phyloP scores from a whole-genome alignment of 306 rosid species.

The Prunus davidiana region DNA sequence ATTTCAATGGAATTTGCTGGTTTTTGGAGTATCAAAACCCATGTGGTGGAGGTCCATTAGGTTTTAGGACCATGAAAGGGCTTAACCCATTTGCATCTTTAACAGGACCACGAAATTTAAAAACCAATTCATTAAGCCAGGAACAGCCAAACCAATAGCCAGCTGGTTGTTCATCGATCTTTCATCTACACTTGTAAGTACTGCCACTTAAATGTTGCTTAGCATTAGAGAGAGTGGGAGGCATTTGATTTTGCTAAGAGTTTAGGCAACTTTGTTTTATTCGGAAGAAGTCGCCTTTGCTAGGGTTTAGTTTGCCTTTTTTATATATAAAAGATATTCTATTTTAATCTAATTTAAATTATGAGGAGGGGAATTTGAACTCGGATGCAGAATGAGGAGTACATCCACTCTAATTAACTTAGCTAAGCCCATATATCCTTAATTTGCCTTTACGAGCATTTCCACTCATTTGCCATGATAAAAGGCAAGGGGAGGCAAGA shows the following conservation, averaged over 20 bases:
- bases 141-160: conserved; percentile 3
- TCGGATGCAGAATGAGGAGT: rapidly evolving
- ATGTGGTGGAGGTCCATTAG: conserved; percentile 1
- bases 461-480: too few species aligned
- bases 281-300: background rate
- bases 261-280: background rate
- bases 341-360: too few species aligned
- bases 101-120: background rate
- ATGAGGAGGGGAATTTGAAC: rapidly evolving
- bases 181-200: background rate
- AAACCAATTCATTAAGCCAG: background rate
- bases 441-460: background rate
- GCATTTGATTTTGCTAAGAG: background rate
- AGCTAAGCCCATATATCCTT: too few species aligned
- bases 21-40: background rate
- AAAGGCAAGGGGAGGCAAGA: too few species aligned
- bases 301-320: background rate
- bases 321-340: too few species aligned
- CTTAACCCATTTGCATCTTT: conserved; percentile 1
- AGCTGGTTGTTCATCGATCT: background rate
- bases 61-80: background rate
- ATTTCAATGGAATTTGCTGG: background rate
- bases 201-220: background rate
- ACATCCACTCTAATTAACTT: too few species aligned
- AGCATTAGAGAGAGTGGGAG: background rate